phyloP scores from a whole-genome alignment of 2,329 filamentous ascomycete species.

The Alternaria conjuncta region DNA sequence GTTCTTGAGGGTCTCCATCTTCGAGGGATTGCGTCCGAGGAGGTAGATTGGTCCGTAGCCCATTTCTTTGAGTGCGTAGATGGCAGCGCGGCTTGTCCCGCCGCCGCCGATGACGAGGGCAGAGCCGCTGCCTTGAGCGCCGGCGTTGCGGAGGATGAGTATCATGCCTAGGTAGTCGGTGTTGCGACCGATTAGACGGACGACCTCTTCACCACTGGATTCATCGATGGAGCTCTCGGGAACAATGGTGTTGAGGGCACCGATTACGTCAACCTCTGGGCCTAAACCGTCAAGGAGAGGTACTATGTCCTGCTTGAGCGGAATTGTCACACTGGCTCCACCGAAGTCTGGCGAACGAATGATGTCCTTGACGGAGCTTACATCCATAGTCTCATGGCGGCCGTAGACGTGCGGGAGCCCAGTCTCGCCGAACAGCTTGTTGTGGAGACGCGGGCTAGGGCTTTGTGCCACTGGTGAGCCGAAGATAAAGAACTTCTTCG shows the following conservation, averaged over 20 bases:
- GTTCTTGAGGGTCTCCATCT: constrained; percentile 70
- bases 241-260: constrained; percentile 93
- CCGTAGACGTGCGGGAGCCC: constrained; percentile 88
- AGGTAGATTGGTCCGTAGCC: constrained; percentile 87
- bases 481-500: constrained; percentile 84
- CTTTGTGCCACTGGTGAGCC: constrained; percentile 84
- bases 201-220: constrained; percentile 50
- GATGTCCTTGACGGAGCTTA: constrained; percentile 64
- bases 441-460: constrained; percentile 88
- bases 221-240: constrained; percentile 55
- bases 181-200: constrained; percentile 79
- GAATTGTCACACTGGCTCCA: constrained; percentile 94
- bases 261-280: constrained; percentile 79
- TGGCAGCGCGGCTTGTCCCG: constrained; percentile 88
- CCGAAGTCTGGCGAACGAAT: constrained; percentile 80
- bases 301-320: constrained; percentile 89
- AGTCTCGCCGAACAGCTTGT: constrained; percentile 75
- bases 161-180: constrained; percentile 97
- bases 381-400: constrained; percentile 74
- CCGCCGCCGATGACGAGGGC: constrained; percentile 89
- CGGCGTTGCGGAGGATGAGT: constrained; percentile 73
- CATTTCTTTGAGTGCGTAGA: constrained; percentile 85
- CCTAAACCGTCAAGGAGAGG: constrained; percentile 79
- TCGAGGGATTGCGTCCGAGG: constrained; percentile 75
- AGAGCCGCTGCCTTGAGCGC: constrained; percentile 55